These are phyloP conservation scores for Erodium maritimum DNA, from an alignment of 345 rosid species.

Conservation along the genomic window DNA sequence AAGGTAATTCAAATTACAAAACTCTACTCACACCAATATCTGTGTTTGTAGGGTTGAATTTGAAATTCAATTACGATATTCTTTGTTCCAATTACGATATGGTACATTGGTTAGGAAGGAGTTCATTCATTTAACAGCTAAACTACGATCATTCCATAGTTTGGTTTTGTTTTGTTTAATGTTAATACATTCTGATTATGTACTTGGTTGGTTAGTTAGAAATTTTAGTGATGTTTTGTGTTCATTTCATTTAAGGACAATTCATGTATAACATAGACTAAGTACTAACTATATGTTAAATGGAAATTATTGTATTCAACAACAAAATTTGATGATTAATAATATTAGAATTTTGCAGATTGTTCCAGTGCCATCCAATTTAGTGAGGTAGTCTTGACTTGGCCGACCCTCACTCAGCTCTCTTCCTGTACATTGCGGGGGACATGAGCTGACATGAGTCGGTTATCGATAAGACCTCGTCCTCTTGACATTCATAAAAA, in stretches of 20 bases:
- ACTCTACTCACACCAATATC: neutral
- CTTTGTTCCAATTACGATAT: neutral
- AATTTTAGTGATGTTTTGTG: neutral
- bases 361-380: neutral
- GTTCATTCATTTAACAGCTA: neutral
- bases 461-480: slow-evolving; percentile 90
- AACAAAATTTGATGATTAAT: neutral
- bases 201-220: neutral
- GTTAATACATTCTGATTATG: neutral
- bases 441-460: slow-evolving; percentile 41
- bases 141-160: neutral
- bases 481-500: slow-evolving; percentile 94
- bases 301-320: neutral
- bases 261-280: neutral
- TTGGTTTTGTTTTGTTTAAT: too few species aligned
- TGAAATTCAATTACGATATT: neutral
- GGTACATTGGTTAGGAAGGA: too few species aligned
- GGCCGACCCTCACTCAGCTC: neutral
- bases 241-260: neutral
- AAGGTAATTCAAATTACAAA: neutral
- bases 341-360: neutral
- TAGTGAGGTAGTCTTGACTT: neutral
- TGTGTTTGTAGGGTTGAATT: neutral
- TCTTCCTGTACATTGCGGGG: neutral
- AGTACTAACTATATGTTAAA: neutral